phyloP scores from a whole-genome alignment of 495 filamentous ascomycete species.

The Podospora tetraspora region DNA sequence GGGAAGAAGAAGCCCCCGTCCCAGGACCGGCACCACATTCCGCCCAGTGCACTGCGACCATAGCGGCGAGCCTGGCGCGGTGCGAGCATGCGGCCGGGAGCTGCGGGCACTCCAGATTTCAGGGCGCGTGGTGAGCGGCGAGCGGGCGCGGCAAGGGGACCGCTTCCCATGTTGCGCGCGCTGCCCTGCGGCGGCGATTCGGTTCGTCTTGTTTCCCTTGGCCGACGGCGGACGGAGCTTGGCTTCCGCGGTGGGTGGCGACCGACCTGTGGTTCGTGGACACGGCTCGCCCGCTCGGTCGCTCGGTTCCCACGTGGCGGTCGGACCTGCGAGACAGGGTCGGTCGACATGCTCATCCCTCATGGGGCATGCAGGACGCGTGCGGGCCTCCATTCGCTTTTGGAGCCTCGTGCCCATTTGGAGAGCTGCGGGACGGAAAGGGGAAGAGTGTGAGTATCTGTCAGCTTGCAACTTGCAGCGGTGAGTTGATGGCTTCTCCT shows the following conservation, averaged over 20 bases:
- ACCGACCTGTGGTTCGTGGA: neutral
- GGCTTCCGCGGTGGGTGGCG: neutral
- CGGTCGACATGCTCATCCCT: neutral
- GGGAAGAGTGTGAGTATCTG: neutral
- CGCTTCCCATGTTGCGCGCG: neutral
- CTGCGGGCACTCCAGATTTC: neutral
- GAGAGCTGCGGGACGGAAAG: neutral
- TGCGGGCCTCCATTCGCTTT: neutral
- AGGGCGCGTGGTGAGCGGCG: neutral
- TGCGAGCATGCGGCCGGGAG: neutral
- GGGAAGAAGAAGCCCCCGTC: neutral
- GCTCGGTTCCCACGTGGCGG: conserved; percentile 9
- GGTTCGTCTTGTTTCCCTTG: neutral
- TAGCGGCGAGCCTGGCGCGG: neutral
- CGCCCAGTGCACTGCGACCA: neutral
- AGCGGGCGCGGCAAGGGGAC: neutral
- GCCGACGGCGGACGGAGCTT: neutral
- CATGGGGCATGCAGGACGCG: neutral
- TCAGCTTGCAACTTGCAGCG: neutral
- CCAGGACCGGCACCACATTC: neutral
- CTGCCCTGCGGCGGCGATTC: neutral
- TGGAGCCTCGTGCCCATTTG: neutral
- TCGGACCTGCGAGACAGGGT: conserved; percentile 1
- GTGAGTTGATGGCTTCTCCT: neutral
- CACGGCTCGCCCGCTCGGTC: neutral